Evolutionary conservation across 2,329 filamentous ascomycete genomes (phyloP).

Genomic region (Emergomyces orientalis): DNA sequence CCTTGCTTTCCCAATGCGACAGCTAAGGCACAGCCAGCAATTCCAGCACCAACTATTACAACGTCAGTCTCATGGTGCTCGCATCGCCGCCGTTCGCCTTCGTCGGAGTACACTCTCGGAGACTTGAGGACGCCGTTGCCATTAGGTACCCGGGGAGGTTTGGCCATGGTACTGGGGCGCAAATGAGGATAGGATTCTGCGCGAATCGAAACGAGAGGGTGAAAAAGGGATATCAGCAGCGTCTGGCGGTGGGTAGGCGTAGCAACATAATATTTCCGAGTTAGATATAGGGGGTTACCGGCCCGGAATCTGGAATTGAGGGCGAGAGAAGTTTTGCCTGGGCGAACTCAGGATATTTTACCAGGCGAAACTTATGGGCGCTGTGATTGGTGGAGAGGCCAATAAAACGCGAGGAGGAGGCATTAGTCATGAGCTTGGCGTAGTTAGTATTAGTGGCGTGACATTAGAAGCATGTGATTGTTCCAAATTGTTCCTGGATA

Average conservation of each 20-base stretch:
- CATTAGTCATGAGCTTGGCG: not conserved
- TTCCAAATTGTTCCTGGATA: not conserved
- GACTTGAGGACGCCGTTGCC: not conserved
- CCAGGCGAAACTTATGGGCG: not conserved
- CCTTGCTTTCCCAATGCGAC: conserved; percentile 80
- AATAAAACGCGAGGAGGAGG: not conserved
- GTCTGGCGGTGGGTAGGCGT: not conserved
- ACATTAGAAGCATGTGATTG: not conserved
- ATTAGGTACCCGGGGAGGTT: not conserved
- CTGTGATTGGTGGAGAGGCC: not conserved
- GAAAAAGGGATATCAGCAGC: not conserved
- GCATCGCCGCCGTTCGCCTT: conserved; percentile 39
- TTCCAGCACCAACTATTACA: conserved; percentile 82
- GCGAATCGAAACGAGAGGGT: not conserved
- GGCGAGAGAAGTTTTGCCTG: not conserved
- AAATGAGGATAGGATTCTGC: conserved; percentile 5
- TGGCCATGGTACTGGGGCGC: not conserved
- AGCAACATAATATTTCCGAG: not conserved
- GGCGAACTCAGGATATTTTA: not conserved
- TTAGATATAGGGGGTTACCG: not conserved
- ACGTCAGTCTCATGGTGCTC: conserved; percentile 63
- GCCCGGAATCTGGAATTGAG: not conserved
- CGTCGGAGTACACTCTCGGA: conserved; percentile 8
- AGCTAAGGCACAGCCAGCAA: conserved; percentile 80
- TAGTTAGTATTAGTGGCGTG: not conserved